Evolutionary conservation across 2,329 filamentous ascomycete genomes (phyloP).

Genomic region (Hysterium pulicare): DNA sequence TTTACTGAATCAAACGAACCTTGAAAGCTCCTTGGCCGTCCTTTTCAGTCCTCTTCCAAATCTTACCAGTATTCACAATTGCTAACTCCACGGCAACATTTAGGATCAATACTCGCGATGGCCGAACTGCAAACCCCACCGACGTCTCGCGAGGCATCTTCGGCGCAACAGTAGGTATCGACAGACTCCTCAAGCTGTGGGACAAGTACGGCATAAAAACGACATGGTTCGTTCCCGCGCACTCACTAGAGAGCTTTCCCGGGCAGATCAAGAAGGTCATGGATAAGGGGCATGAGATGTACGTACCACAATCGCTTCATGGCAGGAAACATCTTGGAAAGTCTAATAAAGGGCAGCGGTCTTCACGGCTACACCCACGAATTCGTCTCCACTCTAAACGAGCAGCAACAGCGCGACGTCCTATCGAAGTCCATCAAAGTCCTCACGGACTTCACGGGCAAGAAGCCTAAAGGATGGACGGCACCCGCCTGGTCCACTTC

Average conservation of each 20-base stretch:
- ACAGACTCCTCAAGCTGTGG: constrained; percentile 41
- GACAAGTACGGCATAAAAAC: constrained; percentile 41
- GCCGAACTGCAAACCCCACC: constrained; percentile 36
- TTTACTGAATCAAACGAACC: no score
- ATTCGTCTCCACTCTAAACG: constrained; percentile 25
- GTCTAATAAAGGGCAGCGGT: constrained; percentile 10
- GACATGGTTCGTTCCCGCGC: constrained; percentile 43
- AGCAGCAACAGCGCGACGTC: constrained; percentile 45
- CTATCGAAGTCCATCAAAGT: constrained; percentile 39
- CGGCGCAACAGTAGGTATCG: constrained; percentile 40
- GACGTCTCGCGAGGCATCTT: constrained; percentile 40
- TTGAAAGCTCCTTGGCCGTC: no score
- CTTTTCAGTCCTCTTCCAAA: no score
- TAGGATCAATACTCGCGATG: constrained; percentile 42
- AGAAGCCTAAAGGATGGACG: constrained; percentile 43
- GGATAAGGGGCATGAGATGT: constrained; percentile 43
- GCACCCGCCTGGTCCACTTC: constrained; percentile 44
- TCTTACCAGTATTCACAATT: no score
- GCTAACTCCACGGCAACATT: background rate
- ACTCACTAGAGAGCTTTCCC: constrained; percentile 49
- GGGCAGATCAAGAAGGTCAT: constrained; percentile 45
- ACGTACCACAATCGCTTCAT: background rate
- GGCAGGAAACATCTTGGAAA: no score
- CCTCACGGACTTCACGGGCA: constrained; percentile 37
- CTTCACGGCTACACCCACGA: constrained; percentile 43